A percentile compares a stretch with the other conserved stretches of the same genome.
phyloP scores from a whole-genome alignment of 2,329 filamentous ascomycete species.

The Herpotrichia juniperi region DNA sequence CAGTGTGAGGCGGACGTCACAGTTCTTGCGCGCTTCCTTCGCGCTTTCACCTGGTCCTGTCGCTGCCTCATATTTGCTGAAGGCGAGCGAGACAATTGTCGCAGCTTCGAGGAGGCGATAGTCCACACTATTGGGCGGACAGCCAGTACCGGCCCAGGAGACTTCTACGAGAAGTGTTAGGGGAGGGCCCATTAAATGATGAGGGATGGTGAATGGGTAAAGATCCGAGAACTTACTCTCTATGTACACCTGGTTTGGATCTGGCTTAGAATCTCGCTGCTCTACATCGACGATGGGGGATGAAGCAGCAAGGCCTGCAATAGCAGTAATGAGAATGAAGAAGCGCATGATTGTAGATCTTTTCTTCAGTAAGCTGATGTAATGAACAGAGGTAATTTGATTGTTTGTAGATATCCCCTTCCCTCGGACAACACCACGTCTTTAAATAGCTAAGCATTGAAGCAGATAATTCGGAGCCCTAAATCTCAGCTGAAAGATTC shows the following conservation, averaged over 20 bases:
- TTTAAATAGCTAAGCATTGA: no score
- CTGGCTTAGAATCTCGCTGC: conserved; percentile 9
- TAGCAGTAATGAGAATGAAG: no score
- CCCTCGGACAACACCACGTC: no score
- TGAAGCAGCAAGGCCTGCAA: no score
- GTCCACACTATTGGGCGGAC: conserved; percentile 13
- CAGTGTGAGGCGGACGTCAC: conserved; percentile 17
- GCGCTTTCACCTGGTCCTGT: conserved; percentile 10
- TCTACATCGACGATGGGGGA: no score
- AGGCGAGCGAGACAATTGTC: conserved; percentile 19
- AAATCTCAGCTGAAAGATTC: no score
- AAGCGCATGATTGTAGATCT: no score
- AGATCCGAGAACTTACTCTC: conserved; percentile 13
- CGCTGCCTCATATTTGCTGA: conserved; percentile 13
- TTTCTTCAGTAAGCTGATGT: no score
- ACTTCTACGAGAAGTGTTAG: conserved; percentile 7
- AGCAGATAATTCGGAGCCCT: no score
- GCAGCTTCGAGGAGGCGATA: conserved; percentile 9
- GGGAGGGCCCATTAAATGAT: no score
- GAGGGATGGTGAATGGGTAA: background rate
- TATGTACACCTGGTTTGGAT: conserved; percentile 10
- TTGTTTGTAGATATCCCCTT: no score
- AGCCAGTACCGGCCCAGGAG: conserved; percentile 19
- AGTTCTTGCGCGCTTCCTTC: conserved; percentile 20
- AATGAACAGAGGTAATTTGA: no score